Evolutionary conservation across 331 rosid species (phyloP).

Genomic region (Rosa hybrid): DNA sequence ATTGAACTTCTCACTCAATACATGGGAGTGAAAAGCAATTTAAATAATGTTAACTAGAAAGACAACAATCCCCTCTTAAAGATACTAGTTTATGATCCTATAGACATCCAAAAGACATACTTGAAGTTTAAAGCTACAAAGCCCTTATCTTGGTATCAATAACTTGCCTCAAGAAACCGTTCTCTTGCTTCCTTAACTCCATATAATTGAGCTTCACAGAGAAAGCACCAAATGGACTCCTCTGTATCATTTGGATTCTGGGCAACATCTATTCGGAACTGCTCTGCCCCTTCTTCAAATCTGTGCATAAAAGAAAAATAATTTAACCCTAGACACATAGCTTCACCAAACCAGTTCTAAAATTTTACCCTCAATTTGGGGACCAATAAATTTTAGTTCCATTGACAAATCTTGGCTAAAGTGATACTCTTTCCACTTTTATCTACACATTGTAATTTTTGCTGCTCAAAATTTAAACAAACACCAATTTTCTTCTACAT

Average conservation of each 20-base stretch:
- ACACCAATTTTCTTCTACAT: not conserved
- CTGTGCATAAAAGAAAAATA: conserved; percentile 31
- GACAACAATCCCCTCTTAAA: not conserved
- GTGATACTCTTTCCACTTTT: not conserved
- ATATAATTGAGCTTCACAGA: conserved; percentile 85
- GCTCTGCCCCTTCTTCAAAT: conserved; percentile 83
- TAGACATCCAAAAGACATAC: not conserved
- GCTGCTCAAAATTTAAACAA: not conserved
- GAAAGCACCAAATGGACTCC: conserved; percentile 94
- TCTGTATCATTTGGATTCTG: conserved; percentile 92
- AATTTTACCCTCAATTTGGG: not conserved
- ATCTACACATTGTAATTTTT: not conserved
- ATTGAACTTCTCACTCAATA: conserved; percentile 1
- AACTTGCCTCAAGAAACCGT: conserved; percentile 72
- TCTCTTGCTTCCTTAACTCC: conserved; percentile 79
- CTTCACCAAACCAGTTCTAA: not conserved
- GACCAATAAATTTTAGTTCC: not conserved
- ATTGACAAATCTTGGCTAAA: not conserved
- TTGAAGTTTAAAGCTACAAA: not conserved
- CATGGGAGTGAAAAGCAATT: not conserved
- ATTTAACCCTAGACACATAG: conserved; percentile 1
- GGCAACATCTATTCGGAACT: conserved; percentile 59
- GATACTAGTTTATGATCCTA: not conserved
- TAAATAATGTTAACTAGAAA: not conserved
- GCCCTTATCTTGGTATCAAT: not conserved